Evolutionary conservation across 306 rosid genomes (phyloP).

Genomic region (Boehmeria nivea): DNA sequence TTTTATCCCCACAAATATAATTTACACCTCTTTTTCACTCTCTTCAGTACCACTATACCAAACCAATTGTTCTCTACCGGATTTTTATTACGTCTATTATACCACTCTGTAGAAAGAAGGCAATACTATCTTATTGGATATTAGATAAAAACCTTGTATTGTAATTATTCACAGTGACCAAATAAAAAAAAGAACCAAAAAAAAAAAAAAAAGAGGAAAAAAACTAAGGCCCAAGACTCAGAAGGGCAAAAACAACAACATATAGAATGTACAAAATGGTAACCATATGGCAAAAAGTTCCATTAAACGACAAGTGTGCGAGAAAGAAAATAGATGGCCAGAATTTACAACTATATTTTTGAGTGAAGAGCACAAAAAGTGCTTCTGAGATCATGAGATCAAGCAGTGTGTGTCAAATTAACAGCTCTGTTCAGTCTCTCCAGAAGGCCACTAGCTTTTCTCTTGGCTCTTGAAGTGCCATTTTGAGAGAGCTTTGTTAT

Average conservation of each 20-base stretch:
- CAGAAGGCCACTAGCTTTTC: slow-evolving; percentile 84
- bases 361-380: slow-evolving; percentile 7
- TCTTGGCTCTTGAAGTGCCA: slow-evolving; percentile 92
- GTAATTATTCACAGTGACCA: no score
- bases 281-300: slow-evolving; percentile 17
- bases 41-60: no score
- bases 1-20: no score
- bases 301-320: slow-evolving; percentile 18
- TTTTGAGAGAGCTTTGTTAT: slow-evolving; percentile 63
- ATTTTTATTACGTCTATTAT: no score
- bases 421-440: slow-evolving; percentile 75
- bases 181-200: no score
- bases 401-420: slow-evolving; percentile 80
- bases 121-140: no score
- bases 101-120: no score
- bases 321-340: slow-evolving; percentile 24
- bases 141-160: neutral
- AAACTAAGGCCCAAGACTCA: slow-evolving; percentile 20
- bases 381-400: slow-evolving; percentile 6
- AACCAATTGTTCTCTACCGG: no score
- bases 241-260: slow-evolving; percentile 15
- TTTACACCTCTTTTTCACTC: no score
- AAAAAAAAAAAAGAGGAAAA: no score
- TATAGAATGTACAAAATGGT: slow-evolving; percentile 43
- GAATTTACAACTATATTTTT: slow-evolving; percentile 51